Evolutionary conservation across 257 asterid genomes (phyloP).

Genomic region (Nicotiana undulata): DNA sequence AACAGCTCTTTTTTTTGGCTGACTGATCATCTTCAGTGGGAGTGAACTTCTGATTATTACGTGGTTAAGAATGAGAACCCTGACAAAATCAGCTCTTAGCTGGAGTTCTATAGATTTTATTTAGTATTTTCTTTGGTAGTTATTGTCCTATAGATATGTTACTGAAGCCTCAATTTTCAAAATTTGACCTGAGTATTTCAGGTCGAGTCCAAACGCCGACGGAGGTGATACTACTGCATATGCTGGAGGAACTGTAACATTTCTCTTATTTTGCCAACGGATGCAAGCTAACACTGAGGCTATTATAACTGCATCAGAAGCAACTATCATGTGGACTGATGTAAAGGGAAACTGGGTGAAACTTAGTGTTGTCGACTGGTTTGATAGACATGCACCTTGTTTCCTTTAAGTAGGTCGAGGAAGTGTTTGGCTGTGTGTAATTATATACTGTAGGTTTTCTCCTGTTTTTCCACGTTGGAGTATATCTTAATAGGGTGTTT

Average conservation of each 20-base stretch:
- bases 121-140: not conserved
- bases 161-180: not conserved
- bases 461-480: not conserved
- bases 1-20: not conserved
- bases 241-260: slow-evolving; percentile 9
- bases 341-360: slow-evolving; percentile 11
- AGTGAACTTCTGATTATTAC: not conserved
- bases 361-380: slow-evolving; percentile 26
- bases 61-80: not conserved
- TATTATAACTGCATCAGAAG: slow-evolving; percentile 17
- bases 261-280: not conserved
- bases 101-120: not conserved
- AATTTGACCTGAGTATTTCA: slow-evolving; percentile 18
- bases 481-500: not conserved
- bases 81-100: not conserved
- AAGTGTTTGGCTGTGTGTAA: slow-evolving; percentile 44
- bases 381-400: slow-evolving; percentile 24
- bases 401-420: slow-evolving; percentile 23
- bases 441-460: slow-evolving; percentile 25
- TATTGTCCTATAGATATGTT: not conserved
- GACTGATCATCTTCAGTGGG: not conserved
- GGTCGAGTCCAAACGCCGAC: slow-evolving; percentile 78
- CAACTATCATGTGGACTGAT: slow-evolving; percentile 12
- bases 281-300: slow-evolving; percentile 30
- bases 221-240: slow-evolving; percentile 36